Evolutionary conservation across 257 asterid genomes (phyloP).

Genomic region (Solanum ossicruentum): DNA sequence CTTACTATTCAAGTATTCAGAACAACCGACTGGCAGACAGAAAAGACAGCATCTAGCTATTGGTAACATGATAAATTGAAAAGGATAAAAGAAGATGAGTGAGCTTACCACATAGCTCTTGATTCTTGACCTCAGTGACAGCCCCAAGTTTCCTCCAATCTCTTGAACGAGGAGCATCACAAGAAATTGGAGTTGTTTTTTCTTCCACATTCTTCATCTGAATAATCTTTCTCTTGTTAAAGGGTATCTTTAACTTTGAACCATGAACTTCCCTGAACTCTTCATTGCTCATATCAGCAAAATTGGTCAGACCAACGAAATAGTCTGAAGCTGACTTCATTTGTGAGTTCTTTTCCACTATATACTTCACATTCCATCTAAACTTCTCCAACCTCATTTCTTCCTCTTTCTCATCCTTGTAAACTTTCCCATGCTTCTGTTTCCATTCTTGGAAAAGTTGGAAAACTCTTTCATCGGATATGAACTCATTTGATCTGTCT

Average conservation of each 20-base stretch:
- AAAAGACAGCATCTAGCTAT: neutral
- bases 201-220: neutral
- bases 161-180: constrained; percentile 14
- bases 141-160: constrained; percentile 30
- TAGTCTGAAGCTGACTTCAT: neutral
- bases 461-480: constrained; percentile 7
- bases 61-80: neutral
- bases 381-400: constrained; percentile 14
- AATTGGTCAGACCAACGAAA: constrained; percentile 17
- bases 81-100: neutral
- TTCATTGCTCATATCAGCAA: constrained; percentile 26
- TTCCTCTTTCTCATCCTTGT: constrained; percentile 11
- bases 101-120: constrained; percentile 11
- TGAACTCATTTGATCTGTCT: neutral
- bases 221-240: neutral
- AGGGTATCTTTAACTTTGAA: neutral
- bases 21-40: neutral
- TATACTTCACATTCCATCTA: constrained; percentile 10
- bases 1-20: neutral
- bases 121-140: constrained; percentile 21
- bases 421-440: constrained; percentile 14
- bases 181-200: neutral
- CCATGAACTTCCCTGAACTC: constrained; percentile 13
- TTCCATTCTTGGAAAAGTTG: constrained; percentile 21
- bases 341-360: constrained; percentile 6